Conservation (phyloP, 176 grass and related monocot genomes). For the Hyparrhenia diplandra region DNA sequence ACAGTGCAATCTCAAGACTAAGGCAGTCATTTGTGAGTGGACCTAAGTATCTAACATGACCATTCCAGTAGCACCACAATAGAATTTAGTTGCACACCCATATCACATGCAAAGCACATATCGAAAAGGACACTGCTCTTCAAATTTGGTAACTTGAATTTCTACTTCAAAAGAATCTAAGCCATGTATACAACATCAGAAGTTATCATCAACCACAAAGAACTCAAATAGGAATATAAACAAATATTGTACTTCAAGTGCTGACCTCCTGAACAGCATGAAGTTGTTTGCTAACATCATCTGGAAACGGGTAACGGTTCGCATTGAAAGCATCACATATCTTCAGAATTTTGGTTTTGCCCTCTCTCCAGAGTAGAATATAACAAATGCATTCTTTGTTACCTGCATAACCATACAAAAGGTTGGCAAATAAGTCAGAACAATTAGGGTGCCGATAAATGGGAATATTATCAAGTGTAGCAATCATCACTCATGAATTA, state of each 20-base stretch:
- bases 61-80: not conserved
- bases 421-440: not conserved
- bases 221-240: slow-evolving; percentile 12
- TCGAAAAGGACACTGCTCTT: not conserved
- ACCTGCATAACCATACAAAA: slow-evolving; percentile 44
- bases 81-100: not conserved
- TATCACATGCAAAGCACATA: slow-evolving; percentile 19
- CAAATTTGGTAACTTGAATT: not conserved
- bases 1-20: not conserved
- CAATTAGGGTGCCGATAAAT: not conserved
- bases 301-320: slow-evolving; percentile 91
- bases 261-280: slow-evolving; percentile 76
- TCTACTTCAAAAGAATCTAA: not conserved
- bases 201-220: not conserved
- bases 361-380: slow-evolving; percentile 96
- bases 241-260: slow-evolving; percentile 13
- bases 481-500: slow-evolving; percentile 3
- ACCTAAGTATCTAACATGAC: not conserved
- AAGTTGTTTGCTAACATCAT: slow-evolving; percentile 68
- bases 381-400: slow-evolving; percentile 81
- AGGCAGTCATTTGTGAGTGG: not conserved
- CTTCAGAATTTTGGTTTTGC: slow-evolving; percentile 87
- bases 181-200: not conserved
- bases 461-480: not conserved
- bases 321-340: slow-evolving; percentile 96